Evolutionary conservation across 768 basidiomycete species (phyloP), one percentile per base, ranked within the genome.

Genomic region (Leccinum barrowsii): DNA sequence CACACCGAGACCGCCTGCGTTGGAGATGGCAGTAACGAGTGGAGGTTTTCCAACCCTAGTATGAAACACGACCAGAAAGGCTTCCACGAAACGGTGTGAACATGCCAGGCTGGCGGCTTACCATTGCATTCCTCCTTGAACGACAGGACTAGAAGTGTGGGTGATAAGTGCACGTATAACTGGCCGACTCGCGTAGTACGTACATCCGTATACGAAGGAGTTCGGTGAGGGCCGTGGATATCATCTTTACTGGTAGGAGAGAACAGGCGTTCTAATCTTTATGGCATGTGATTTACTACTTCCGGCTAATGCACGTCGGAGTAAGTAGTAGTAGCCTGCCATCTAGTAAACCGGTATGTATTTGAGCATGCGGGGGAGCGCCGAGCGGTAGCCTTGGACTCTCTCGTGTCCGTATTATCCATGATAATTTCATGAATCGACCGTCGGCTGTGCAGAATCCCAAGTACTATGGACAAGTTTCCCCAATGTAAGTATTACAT

Each of bases 101-200:
- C 5, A 54, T 50, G 51, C 2, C 10, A 50, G 12, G 21, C 26
- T 5, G 42, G 22, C 22, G 5, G 11, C 59, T 49, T 75, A 90
- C 89, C 89, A 94, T 83, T 93, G 92, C 91, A 94, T 93, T 50
- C 90, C 92, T 22, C 91, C 92, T 70, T 94, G 92, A 2, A 94
- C 82, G 49, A 93, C 77, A 15, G 92, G 92, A 32, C 89, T 90
- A 52, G 54, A 28, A 13, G 50, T 13, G 48, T 40, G 34, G 22
- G 11, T 13, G n/a, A 13, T 58, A 11, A 32, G 51, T 3, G 19
- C 11, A 60, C n/a, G 42, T 54, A 24, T 21, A 19, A 34, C 59
- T 19, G 50, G 21, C 42, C 34, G 22, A 22, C 7, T 48, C 19
- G 2, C n/a, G 50, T 28, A 78, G 49, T 30, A 78, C 85, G 37